Conservation (phyloP, 1,139 yeast species). For the Candida sojae region DNA sequence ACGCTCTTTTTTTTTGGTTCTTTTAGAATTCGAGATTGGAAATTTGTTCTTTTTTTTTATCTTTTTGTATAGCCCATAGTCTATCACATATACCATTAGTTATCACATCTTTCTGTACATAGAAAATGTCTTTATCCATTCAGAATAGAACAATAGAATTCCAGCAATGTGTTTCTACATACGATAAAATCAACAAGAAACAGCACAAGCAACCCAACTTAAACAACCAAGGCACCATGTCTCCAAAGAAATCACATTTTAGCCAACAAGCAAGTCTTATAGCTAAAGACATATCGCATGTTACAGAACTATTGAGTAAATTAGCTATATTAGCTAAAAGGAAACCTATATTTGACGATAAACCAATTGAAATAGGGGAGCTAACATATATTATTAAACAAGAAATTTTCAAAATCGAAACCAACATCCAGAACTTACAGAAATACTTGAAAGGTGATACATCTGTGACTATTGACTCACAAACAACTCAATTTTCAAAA, state of each 20-base stretch:
- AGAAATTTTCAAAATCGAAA: conserved; percentile 85
- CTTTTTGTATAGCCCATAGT: neutral
- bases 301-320: conserved; percentile 81
- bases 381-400: conserved; percentile 91
- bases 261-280: conserved; percentile 78
- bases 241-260: conserved; percentile 61
- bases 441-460: conserved; percentile 50
- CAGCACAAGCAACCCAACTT: conserved; percentile 15
- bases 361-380: conserved; percentile 91
- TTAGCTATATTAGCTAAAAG: conserved; percentile 83
- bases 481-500: conserved; percentile 70
- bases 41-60: neutral
- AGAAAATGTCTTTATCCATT: conserved; percentile 33
- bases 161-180: conserved; percentile 77
- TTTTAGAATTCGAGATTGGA: neutral
- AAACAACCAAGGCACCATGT: conserved; percentile 9
- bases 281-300: conserved; percentile 86
- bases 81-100: neutral
- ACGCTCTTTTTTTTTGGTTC: neutral
- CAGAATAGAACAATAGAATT: conserved; percentile 86
- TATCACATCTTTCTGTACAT: neutral
- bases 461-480: conserved; percentile 53
- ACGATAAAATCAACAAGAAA: conserved; percentile 57
- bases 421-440: conserved; percentile 69
- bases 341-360: conserved; percentile 92